Evolutionary conservation across 2,329 filamentous ascomycete genomes (phyloP), one percentile per base, ranked within the genome.

Genomic region (Leptographium galeiforme): DNA sequence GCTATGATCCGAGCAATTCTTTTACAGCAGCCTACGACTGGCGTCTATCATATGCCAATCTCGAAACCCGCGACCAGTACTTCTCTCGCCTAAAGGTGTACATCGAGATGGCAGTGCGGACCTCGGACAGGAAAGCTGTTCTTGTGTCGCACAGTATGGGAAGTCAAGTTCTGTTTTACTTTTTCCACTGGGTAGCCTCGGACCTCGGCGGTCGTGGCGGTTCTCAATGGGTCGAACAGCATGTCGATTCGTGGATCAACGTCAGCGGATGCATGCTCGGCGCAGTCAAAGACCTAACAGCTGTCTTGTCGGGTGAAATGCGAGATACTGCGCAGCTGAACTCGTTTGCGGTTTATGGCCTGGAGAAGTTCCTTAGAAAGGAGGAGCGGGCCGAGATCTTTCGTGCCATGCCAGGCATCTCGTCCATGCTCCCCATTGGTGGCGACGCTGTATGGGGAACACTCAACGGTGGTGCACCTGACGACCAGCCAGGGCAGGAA

Each of bases 231-330:
- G 91, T 98, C 0, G 90, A 98, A 55, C 78, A 77, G 18, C 79
- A 96, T 63, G 75, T 98, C 51, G 93, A 94, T 59, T 86, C 88
- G 3, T 98, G 94, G 90, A 94, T 98, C 72, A 98, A 98, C 66
- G 89, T 98, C 62, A 93, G 87, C 60, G 93, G 93, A 7, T 98
- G 91, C 68, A 96, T 98, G 91, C 82, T 98, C 7, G 93, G 93
- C 14, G 89, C 93, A 2, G 75, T 89, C 55, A 98, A 98, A 70
- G 91, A 87, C 55, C 71, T 97, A 39, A 87, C 93, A 0, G 91
- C 93, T 0, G 79, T 97, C 0, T 74, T 98, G 1, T 96, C 90
- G 0, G 93, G 93, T 34, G 93, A 98, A 68, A 98, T 98, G 93
- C 89, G 91, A 60, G 93, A 98, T 63, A 98, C 93, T 0, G 93